These are phyloP conservation scores for Zygosaccharomyces gambellarensis DNA, from an alignment of 805 yeast species.

Conservation along the genomic window DNA sequence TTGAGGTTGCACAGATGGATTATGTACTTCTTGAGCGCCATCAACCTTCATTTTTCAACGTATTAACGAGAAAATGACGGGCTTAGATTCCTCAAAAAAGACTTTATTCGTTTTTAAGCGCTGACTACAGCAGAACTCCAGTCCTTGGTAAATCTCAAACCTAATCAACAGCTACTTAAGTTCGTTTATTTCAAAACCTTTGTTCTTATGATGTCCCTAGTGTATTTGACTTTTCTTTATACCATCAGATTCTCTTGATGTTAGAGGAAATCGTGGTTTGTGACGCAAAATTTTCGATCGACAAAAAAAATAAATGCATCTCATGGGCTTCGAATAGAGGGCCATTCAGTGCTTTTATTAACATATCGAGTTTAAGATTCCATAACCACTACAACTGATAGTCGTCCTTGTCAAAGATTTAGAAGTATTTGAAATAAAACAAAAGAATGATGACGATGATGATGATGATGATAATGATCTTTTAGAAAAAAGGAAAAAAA, in stretches of 20 bases:
- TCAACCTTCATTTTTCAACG: constrained; percentile 3
- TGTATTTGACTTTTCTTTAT: background rate
- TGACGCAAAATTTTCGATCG: constrained; percentile 5
- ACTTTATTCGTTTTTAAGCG: background rate
- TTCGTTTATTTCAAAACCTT: background rate
- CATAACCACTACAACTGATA: background rate
- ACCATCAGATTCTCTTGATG: background rate
- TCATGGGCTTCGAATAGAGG: background rate
- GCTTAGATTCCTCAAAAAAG: background rate
- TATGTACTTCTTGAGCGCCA: constrained; percentile 1
- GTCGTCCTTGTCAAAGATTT: too few relatives aligned
- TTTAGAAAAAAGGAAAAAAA: too few relatives aligned
- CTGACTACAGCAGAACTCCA: background rate
- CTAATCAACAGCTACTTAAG: background rate
- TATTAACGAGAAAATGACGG: background rate
- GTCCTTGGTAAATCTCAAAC: background rate
- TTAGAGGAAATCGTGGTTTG: background rate
- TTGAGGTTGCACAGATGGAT: background rate
- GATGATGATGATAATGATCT: too few relatives aligned
- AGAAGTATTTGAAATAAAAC: too few relatives aligned
- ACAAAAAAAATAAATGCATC: background rate
- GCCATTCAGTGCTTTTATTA: background rate
- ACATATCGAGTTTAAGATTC: background rate
- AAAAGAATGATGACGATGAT: too few relatives aligned
- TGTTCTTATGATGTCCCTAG: too few relatives aligned